Evolutionary conservation across 2,329 filamentous ascomycete species (phyloP).

Genomic region (Blumeriella jaapii): DNA sequence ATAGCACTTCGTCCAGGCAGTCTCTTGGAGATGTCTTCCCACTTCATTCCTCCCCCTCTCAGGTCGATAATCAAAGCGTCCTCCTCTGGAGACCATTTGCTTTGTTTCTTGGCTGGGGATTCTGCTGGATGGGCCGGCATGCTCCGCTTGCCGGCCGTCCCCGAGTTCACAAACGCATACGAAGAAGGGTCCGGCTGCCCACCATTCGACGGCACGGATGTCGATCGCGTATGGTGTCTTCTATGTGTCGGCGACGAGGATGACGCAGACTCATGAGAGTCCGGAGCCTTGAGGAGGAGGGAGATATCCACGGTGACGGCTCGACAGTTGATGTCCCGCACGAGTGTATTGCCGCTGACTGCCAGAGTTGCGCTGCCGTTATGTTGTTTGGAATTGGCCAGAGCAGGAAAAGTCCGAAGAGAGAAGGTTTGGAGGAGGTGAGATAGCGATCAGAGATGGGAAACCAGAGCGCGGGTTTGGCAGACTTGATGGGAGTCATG

Average conservation of each 20-base stretch:
- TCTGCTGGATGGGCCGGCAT: conserved; percentile 44
- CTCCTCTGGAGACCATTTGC: conserved; percentile 92
- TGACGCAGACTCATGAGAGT: conserved; percentile 58
- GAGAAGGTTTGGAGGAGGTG: conserved; percentile 16
- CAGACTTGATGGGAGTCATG: conserved; percentile 14
- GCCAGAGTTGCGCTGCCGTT: conserved; percentile 8
- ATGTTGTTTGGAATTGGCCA: conserved; percentile 8
- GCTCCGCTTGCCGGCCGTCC: conserved; percentile 34
- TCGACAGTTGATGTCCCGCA: conserved; percentile 8
- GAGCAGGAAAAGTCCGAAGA: conserved; percentile 12
- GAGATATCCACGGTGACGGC: conserved; percentile 90
- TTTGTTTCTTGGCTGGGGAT: conserved; percentile 83
- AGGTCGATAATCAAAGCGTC: conserved; percentile 90
- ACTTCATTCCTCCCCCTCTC: conserved; percentile 87
- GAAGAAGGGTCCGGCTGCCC: conserved; percentile 17
- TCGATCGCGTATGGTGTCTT: conserved; percentile 22
- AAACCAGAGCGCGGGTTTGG: conserved; percentile 20
- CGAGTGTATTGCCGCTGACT: conserved; percentile 11
- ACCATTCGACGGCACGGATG: conserved; percentile 21
- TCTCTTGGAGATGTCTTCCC: conserved; percentile 93
- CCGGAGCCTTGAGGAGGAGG: conserved; percentile 67
- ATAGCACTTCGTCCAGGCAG: conserved; percentile 86
- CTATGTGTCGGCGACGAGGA: conserved; percentile 31
- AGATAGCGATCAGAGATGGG: conserved; percentile 18
- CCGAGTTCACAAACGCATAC: conserved; percentile 18